phyloP scores from a whole-genome alignment of 768 basidiomycete genomes.

The Tricholoma sp. region DNA sequence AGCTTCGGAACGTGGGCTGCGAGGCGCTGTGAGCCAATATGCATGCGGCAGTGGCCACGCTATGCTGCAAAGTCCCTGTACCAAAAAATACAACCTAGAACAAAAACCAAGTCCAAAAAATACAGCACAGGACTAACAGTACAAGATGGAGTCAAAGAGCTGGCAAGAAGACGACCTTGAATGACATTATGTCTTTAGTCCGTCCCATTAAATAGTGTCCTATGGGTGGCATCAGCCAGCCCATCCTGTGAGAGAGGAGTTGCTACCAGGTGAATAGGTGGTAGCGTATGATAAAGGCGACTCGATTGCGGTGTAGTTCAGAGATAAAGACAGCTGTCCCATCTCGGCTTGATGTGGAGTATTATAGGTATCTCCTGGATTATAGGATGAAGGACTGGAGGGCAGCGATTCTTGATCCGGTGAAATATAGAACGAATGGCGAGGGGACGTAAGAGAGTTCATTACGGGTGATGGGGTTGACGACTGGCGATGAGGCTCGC shows the following conservation, averaged over 20 bases:
- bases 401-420: constrained; percentile 12
- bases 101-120: not conserved
- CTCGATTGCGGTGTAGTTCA: constrained; percentile 5
- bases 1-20: not conserved
- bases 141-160: not conserved
- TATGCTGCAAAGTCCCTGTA: not conserved
- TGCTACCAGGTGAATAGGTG: constrained; percentile 22
- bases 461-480: not conserved
- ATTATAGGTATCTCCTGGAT: constrained; percentile 12
- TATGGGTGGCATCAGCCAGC: constrained; percentile 30
- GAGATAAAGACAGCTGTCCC: constrained; percentile 5
- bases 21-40: not conserved
- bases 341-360: constrained; percentile 8
- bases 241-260: constrained; percentile 44
- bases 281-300: constrained; percentile 16
- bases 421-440: constrained; percentile 12
- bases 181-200: not conserved
- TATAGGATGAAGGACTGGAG: constrained; percentile 14
- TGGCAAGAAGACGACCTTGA: not conserved
- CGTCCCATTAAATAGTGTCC: not conserved
- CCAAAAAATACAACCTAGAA: not conserved
- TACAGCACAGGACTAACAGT: constrained; percentile 3
- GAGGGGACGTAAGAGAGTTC: constrained; percentile 10
- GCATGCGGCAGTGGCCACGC: not conserved
- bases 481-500: constrained; percentile 3